phyloP scores from a whole-genome alignment of 805 yeast genomes.

The Candida stauntonica region DNA sequence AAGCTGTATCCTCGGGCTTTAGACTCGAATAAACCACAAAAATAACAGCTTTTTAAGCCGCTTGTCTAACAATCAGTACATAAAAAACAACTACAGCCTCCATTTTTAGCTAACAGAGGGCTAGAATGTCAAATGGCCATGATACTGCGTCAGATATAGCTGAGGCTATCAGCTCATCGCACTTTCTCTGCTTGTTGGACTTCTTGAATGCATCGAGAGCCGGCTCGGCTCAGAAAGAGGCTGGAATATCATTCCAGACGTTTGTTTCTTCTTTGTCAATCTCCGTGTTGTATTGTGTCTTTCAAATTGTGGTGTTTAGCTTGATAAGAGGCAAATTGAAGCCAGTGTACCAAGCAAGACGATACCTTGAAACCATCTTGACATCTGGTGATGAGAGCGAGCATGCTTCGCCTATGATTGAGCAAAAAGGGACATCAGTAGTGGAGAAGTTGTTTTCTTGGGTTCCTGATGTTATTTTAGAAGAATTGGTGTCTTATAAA shows the following conservation, averaged over 20 bases:
- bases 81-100: neutral
- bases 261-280: constrained; percentile 52
- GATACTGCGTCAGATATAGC: constrained; percentile 12
- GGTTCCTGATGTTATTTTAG: constrained; percentile 41
- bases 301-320: constrained; percentile 45
- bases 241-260: constrained; percentile 54
- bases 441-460: constrained; percentile 47
- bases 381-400: too few species aligned
- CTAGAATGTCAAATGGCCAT: too few species aligned
- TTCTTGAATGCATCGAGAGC: constrained; percentile 51
- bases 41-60: too few species aligned
- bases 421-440: too few species aligned
- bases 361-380: constrained; percentile 27
- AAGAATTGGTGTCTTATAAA: constrained; percentile 40
- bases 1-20: too few species aligned
- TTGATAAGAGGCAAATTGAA: constrained; percentile 33
- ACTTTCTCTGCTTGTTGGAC: constrained; percentile 25
- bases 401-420: too few species aligned
- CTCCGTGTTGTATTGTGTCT: constrained; percentile 47
- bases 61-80: too few species aligned
- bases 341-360: constrained; percentile 52
- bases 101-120: too few species aligned
- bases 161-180: constrained; percentile 17
- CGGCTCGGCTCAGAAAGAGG: constrained; percentile 53
- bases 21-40: too few species aligned